Conservation (phyloP, 495 filamentous ascomycete species). For the Penicillium angulare region DNA sequence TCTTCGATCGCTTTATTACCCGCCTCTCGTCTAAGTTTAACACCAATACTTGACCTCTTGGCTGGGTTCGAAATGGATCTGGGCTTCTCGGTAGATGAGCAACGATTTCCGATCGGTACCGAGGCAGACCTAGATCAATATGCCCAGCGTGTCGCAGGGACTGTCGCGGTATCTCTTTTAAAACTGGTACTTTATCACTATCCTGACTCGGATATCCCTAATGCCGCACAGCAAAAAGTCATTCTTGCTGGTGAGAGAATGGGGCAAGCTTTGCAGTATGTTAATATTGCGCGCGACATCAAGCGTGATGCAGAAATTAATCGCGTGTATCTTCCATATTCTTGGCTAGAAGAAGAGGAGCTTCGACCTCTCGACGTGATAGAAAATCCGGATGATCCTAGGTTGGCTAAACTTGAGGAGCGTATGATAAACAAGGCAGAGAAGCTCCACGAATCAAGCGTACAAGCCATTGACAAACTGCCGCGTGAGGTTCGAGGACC, state of each 20-base stretch:
- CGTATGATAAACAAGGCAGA: conserved; percentile 57
- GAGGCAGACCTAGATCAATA: conserved; percentile 57
- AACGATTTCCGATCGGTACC: conserved; percentile 50
- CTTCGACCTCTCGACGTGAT: conserved; percentile 54
- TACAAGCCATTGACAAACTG: conserved; percentile 52
- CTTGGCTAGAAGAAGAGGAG: conserved; percentile 56
- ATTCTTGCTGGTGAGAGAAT: conserved; percentile 53
- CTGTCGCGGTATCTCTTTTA: conserved; percentile 63
- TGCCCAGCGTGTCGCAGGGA: conserved; percentile 60
- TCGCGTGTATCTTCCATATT: conserved; percentile 61
- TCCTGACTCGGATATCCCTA: neutral
- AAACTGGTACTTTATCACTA: conserved; percentile 57
- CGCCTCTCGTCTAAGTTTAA: conserved; percentile 45
- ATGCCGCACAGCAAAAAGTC: conserved; percentile 6
- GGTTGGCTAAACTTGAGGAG: conserved; percentile 44
- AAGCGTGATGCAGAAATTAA: conserved; percentile 56
- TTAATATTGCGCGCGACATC: conserved; percentile 71
- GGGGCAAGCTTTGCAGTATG: conserved; percentile 67
- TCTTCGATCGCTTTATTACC: conserved; percentile 48
- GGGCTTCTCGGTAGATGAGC: conserved; percentile 31
- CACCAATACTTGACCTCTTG: conserved; percentile 57
- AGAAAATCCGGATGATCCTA: conserved; percentile 34
- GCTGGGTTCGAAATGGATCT: conserved; percentile 64
- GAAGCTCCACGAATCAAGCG: conserved; percentile 46
- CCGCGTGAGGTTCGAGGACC: conserved; percentile 56